Evolutionary conservation across 2,329 filamentous ascomycete species (phyloP).

Genomic region (Xylaria sp.): DNA sequence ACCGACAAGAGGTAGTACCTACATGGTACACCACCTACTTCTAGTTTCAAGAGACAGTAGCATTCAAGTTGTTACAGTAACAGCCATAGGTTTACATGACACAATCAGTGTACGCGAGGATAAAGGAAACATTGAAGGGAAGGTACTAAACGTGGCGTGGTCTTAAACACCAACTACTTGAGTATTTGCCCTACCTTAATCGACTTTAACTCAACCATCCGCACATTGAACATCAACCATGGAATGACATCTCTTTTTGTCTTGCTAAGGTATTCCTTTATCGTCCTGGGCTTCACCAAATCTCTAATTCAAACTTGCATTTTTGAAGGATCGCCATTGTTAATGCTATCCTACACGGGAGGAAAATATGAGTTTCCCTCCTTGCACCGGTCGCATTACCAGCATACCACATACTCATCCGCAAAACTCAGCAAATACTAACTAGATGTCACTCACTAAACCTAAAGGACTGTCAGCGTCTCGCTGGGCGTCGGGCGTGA

Average conservation of each 20-base stretch:
- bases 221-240: conserved; percentile 8
- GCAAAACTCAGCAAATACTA: background rate
- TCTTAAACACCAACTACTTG: background rate
- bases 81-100: background rate
- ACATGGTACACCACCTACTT: too few species aligned
- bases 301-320: background rate
- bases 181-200: background rate
- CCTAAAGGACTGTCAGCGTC: conserved; percentile 38
- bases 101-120: background rate
- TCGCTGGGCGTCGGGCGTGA: conserved; percentile 40
- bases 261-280: background rate
- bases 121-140: background rate
- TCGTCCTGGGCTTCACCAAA: background rate
- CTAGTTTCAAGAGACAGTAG: background rate
- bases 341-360: background rate
- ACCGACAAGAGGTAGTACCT: background rate
- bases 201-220: background rate
- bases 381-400: background rate
- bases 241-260: background rate
- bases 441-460: conserved; percentile 4
- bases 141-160: background rate
- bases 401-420: background rate
- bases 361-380: conserved; percentile 16
- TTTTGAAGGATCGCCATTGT: background rate
- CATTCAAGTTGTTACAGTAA: background rate